Base-by-base conservation (phyloP, 2,329 filamentous ascomycete genomes). In the Colletotrichum sp. region DNA sequence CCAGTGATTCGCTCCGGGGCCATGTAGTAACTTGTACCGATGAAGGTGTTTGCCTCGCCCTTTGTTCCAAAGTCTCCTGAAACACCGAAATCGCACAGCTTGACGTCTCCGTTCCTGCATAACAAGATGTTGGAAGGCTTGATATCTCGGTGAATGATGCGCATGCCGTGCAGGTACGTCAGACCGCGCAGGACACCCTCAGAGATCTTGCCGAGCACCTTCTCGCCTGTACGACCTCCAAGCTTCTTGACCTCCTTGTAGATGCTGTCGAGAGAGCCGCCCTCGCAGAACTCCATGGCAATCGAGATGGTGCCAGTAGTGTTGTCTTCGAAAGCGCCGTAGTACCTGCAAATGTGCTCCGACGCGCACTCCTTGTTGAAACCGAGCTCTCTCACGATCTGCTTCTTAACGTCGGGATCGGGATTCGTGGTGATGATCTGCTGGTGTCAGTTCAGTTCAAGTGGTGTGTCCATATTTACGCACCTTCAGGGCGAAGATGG, bases 1-100 rank as follows among this genome's bases (percentile, higher is more conserved):
- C 97, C 97, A 2, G 97, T 98, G 84, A 99, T 99, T 69, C 97
- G 94, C 85, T 99, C 97, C 0, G 97, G 97, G 6, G 97, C 97
- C 97, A 99, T 99, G 88, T 99, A 99, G 84, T 99, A 99, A 77
- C 95, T 98, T 15, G 97, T 99, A 78, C 97, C 97, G 83, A 99
- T 99, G 82, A 99, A 99, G 0, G 97, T 99, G 84, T 99, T 98
- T 79, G 97, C 97, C 84, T 99, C 97, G 70, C 97, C 97, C 85
- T 99, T 99, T 66, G 97, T 99, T 79, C 97, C 98, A 83, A 99
- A 99, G 85, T 99, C 97, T 79, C 97, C 97, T 75, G 95, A 98
- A 64, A 99, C 97, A 80, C 97, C 97, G 84, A 99, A 99, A 87
- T 99, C 97, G 87, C 97, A 99, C 18, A 99, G 92, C 87, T 99